These are phyloP conservation scores for Hyaloscypha variabilis DNA, from an alignment of 495 filamentous ascomycete genomes.

Conservation along the genomic window DNA sequence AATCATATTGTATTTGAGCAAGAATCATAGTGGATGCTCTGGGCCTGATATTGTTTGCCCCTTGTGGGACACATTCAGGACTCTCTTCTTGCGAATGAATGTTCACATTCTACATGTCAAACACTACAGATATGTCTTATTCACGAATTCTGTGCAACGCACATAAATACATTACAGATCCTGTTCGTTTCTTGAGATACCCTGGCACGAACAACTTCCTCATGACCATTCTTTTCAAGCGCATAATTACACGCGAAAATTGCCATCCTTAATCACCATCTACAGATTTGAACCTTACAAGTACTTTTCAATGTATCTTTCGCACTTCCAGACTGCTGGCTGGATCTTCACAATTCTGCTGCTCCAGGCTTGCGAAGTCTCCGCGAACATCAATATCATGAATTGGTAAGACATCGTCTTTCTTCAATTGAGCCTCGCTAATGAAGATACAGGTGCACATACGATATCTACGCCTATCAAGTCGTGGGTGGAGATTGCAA, in stretches of 20 bases:
- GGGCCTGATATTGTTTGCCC: background rate
- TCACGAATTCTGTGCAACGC: background rate
- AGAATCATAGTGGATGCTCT: background rate
- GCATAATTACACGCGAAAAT: background rate
- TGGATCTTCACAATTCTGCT: background rate
- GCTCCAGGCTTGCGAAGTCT: background rate
- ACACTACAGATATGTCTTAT: background rate
- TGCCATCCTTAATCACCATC: background rate
- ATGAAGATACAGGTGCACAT: background rate
- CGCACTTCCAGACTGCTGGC: background rate
- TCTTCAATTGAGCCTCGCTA: background rate
- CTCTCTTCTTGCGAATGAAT: background rate
- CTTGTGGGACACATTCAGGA: background rate
- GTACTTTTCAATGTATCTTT: background rate
- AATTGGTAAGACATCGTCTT: background rate
- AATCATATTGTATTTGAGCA: background rate
- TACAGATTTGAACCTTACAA: background rate
- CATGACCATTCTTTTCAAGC: background rate
- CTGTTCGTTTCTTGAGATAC: background rate
- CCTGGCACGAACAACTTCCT: background rate
- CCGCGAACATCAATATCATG: background rate
- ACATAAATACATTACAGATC: background rate
- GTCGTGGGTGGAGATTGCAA: too few species aligned
- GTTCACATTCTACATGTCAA: background rate
- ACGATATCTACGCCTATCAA: background rate